Evolutionary conservation across 1,284 basidiomycete species (phyloP), one percentile per base, ranked within the genome.

Genomic region (Fomitopsis schrenkii): DNA sequence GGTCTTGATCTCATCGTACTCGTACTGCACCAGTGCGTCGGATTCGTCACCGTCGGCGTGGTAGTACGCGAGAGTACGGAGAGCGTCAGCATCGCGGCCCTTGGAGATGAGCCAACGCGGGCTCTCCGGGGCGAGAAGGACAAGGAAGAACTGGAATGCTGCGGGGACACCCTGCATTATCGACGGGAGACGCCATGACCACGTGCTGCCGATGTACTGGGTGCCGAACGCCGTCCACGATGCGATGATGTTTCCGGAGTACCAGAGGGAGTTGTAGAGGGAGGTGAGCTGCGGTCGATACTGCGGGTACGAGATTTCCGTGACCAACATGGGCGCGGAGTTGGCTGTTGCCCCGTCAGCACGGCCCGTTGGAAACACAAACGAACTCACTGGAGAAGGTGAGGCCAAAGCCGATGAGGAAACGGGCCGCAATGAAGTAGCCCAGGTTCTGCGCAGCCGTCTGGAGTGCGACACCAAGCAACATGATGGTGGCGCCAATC

Each of bases 391-490:
- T 76, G 61, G 88, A 88, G 69, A 91, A 90, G 6, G 87, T 86
- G 54, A 91, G 79, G 60, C 92, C 91, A 70, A 91, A 91, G 56
- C 91, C 91, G 66, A 94, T 88, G 63, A 92, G 75, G 79, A 90
- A 90, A 81, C 88, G 83, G 70, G 89, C 85, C 63, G 86, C 88
- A 67, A 93, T 90, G 76, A 94, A 94, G 88, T 91, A 91, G 66
- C 84, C 83, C 26, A 91, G 81, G 59, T 84, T 88, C 62, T 86
- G 82, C 42, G 88, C 78, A n/a, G 86, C 86, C 2, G 86, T 85
- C 68, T 92, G 90, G 38, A 91, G 61, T 28, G 81, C 86, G 19
- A 85, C 86, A 48, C 82, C 87, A 58, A 84, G 74, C 59, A 82
- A 80, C 85, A 91, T 90, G 69, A 88, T 82, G 5, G 67, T 26